Base-by-base conservation (phyloP, 2,329 filamentous ascomycete genomes). In the Aspergillus intermedius region DNA sequence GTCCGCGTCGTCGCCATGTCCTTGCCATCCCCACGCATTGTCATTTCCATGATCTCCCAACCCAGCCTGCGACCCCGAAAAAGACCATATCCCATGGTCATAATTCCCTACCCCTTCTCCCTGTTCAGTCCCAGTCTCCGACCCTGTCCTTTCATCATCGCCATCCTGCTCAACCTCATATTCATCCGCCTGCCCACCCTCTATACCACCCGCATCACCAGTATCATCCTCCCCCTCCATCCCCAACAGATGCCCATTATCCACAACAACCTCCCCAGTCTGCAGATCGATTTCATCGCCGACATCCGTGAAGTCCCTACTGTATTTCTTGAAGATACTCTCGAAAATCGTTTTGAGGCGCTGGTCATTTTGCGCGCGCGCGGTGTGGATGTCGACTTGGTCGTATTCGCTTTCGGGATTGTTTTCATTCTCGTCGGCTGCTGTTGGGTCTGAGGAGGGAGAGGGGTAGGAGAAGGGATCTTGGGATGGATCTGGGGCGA, bases 241-340 rank as follows among this genome's bases (percentile, higher is more conserved):
- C 61, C 80, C 66, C 45, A 79, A 66, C 46, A 96, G 66, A 70
- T 97, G 93, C 0, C 93, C 91, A 74, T 95, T 93, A 67, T 97
- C 80, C 48, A 96, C 83, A n/a, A 95, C 77, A 42, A 97, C 83
- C 50, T 87, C 76, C 47, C 88, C 90, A 0, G 87, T 91, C 44
- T 77, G 75, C 49, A 95, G 75, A 66, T 97, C 88, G 60, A 97
- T 90, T 70, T 95, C 90, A 67, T 97, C 91, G 47, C 86, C 90
- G 45, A 91, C 77, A 4, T 84, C 86, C 2, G 83, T 82, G 61
- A 95, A 95, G 64, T 96, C 87, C 54, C 78, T 83, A 46, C 79
- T 83, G 65, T 95, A 96, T 67, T 95, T 96, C 52, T 86, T 81
- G 64, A 95, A 95, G 48, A 97, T 95, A 48, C 81, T 75, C 63